Evolutionary conservation across 148 eudicot genomes (phyloP).

Genomic region (Oxyria digyna): DNA sequence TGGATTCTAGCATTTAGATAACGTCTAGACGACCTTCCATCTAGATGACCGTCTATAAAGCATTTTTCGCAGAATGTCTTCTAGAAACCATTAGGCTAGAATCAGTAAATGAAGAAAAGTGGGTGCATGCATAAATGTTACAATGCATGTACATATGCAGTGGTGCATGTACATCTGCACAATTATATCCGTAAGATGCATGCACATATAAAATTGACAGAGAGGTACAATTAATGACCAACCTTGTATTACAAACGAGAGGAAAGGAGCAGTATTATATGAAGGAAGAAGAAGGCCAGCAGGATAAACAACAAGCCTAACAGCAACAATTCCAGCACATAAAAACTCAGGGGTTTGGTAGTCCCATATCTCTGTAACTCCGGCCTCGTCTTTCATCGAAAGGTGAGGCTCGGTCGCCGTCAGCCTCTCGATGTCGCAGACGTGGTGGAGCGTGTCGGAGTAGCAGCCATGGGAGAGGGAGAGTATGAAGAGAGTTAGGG

Average conservation of each 20-base stretch:
- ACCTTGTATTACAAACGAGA: conserved; percentile 35
- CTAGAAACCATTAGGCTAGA: too few species aligned
- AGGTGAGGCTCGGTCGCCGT: conserved; percentile 34
- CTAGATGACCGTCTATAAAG: too few species aligned
- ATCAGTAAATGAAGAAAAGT: not conserved
- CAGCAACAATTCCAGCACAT: conserved; percentile 42
- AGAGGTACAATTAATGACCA: not conserved
- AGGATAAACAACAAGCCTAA: conserved; percentile 27
- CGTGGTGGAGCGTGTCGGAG: conserved; percentile 14
- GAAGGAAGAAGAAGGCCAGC: conserved; percentile 46
- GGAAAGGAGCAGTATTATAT: conserved; percentile 34
- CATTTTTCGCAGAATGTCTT: too few species aligned
- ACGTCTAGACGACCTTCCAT: too few species aligned
- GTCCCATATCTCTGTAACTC: conserved; percentile 42
- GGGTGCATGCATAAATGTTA: not conserved
- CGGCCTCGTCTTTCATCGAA: conserved; percentile 32
- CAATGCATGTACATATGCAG: too few species aligned
- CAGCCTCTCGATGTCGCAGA: conserved; percentile 30
- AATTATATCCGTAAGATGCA: not conserved
- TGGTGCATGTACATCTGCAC: too few species aligned
- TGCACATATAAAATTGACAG: not conserved
- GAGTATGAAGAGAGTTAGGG: conserved; percentile 15
- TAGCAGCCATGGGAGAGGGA: conserved; percentile 11
- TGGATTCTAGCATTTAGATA: too few species aligned
- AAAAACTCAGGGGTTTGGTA: conserved; percentile 19